Conservation (phyloP, 495 filamentous ascomycete genomes). For the Podospora fimiseda region DNA sequence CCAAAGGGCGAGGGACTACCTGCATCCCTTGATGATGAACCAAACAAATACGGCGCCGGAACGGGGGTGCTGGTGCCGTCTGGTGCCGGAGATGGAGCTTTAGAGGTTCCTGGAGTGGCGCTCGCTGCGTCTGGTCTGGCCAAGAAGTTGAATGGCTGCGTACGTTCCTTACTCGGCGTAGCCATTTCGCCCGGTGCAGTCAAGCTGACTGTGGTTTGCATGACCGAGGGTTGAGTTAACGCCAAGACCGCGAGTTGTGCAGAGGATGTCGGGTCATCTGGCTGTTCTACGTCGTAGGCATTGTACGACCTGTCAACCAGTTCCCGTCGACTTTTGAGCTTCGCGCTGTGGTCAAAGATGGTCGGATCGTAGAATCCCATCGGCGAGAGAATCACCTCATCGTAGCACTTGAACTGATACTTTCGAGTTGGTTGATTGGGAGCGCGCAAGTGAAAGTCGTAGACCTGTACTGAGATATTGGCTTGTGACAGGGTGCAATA, state of each 20-base stretch:
- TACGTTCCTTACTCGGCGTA: slow-evolving; percentile 49
- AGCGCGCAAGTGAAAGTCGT: slow-evolving; percentile 82
- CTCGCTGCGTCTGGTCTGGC: slow-evolving; percentile 50
- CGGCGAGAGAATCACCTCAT: slow-evolving; percentile 84
- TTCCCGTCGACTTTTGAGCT: slow-evolving; percentile 69
- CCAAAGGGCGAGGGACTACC: slow-evolving; percentile 41
- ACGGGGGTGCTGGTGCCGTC: slow-evolving; percentile 66
- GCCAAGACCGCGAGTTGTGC: slow-evolving; percentile 76
- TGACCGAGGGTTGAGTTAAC: slow-evolving; percentile 56
- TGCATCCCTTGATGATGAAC: slow-evolving; percentile 34
- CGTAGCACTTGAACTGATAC: slow-evolving; percentile 90
- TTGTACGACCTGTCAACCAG: slow-evolving; percentile 82
- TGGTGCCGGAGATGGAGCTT: slow-evolving; percentile 77
- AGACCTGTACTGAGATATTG: slow-evolving; percentile 72
- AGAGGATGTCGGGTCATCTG: slow-evolving; percentile 80
- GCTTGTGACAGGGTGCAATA: slow-evolving; percentile 80
- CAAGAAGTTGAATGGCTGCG: slow-evolving; percentile 50
- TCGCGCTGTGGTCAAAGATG: slow-evolving; percentile 74
- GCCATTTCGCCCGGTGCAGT: slow-evolving; percentile 33
- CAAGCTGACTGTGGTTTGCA: slow-evolving; percentile 32
- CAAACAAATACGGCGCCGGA: slow-evolving; percentile 49
- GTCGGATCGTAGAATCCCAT: slow-evolving; percentile 84
- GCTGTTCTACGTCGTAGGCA: slow-evolving; percentile 75
- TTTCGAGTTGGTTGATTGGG: slow-evolving; percentile 83
- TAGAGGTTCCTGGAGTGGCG: slow-evolving; percentile 73